Evolutionary conservation across 2,329 filamentous ascomycete species (phyloP), one percentile per base, ranked within the genome.

Genomic region (Fusarium solani-melongenae): DNA sequence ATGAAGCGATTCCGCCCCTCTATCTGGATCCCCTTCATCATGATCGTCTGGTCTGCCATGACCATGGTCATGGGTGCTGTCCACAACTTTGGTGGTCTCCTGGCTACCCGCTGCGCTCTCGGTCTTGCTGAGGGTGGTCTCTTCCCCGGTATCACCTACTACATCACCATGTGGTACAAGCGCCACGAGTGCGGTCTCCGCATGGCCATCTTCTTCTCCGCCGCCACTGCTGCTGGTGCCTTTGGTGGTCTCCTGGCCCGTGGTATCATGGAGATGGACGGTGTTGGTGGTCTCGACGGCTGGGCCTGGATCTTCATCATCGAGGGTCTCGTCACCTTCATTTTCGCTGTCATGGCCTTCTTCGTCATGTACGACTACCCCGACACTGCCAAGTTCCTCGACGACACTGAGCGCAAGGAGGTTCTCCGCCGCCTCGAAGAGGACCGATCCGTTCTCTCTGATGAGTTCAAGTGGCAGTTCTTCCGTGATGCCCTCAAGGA

Each of bases 231-330:
- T 2, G 89, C 90, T 2, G 89, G 90, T 53, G 89, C 90, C 2
- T 92, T 92, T 70, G 89, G 90, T 57, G 90, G 90, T 20, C 83
- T 92, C 11, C 82, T 92, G 17, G 90, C 90, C 4, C 87, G 87
- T 34, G 90, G 85, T 24, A 88, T 92, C 59, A 86, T 88, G 34
- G 87, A 90, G 77, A 90, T 92, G 86, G 76, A 85, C 1, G 87
- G 87, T 3, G 74, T 83, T 8, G 81, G 89, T 4, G 80, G 82
- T 29, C 87, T 89, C 14, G 80, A 82, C 58, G 92, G 92, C 1
- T 96, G 93, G 93, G 86, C 89, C 2, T 95, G 92, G 93, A 94
- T 96, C 60, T 96, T 96, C 80, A 92, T 95, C 67, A 83, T 94
- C 5, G 91, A 93, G 79, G 88, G 88, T 33, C 67, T 88, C 22